Evolutionary conservation across 2,329 filamentous ascomycete species (phyloP), one percentile per base, ranked within the genome.

Genomic region (Lachnellula arida): DNA sequence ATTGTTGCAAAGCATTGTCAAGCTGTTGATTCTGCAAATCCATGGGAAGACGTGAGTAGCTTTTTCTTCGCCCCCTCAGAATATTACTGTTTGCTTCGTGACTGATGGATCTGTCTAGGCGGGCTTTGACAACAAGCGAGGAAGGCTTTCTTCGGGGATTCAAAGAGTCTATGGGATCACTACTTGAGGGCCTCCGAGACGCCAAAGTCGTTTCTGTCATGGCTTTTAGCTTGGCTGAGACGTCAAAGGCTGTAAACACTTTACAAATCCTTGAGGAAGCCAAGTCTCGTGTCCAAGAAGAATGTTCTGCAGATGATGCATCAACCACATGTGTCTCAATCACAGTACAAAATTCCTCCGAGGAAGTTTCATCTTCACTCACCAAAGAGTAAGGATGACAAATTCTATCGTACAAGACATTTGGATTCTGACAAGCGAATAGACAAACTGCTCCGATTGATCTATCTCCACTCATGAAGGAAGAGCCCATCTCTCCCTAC

Each of bases 1-100:
- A 37, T 53, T 56, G 49, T 37, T 55, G 22, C 53, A 58, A 48
- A 23, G 15, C 19, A 53, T 49, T 44, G 53, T 56, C 28, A 49
- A 40, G 25, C 53, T 58, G 8, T 25, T 58, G 23, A 37, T 58
- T 19, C 53, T 58, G 17, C 56, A 58, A 5, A 55, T 58, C 14
- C 46, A 47, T n/a, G 44, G 49, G 23, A 49, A 56, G 32, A 49
- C 53, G 56, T 58, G 43, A 43, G 53, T 34, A 5, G 6, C 14
- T 5, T 14, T 48, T 12, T 17, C 22, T 28, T 32, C 28, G 19
- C n/a, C 23, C 39, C 22, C 15, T 34, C 19, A 32, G 5, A 28
- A n/a, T 2, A 7, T 49, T 25, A 40, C 15, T 23, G 37, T 7
- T 19, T 23, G 17, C 19, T 7, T 19, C 9, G 11, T 11, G 25